phyloP scores from a whole-genome alignment of 768 basidiomycete species.

The Tylopilus balloui region DNA sequence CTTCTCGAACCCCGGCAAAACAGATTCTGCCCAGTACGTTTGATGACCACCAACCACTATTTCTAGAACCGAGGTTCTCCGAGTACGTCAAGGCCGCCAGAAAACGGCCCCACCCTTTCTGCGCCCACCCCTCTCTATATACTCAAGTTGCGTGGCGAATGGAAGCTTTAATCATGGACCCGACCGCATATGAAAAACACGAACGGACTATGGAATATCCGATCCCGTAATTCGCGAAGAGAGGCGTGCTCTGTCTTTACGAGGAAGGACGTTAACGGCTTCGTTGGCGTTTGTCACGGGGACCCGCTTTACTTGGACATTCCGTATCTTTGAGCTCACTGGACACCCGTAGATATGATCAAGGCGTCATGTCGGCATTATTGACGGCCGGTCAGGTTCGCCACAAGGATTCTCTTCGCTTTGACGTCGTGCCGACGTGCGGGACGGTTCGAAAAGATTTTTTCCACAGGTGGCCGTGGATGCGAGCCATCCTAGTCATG shows the following conservation, averaged over 20 bases:
- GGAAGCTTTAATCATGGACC: conserved; percentile 1
- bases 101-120: background rate
- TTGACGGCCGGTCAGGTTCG: conserved; percentile 50
- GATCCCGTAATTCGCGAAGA: background rate
- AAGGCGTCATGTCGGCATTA: conserved; percentile 67
- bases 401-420: background rate
- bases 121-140: background rate
- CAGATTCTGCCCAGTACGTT: conserved; percentile 4
- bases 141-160: background rate
- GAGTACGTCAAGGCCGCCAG: too few species aligned
- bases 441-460: conserved; percentile 51
- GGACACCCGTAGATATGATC: conserved; percentile 47
- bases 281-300: conserved; percentile 55
- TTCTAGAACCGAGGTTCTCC: background rate
- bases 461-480: conserved; percentile 50
- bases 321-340: background rate
- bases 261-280: conserved; percentile 41
- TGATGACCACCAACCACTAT: conserved; percentile 2
- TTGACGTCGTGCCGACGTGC: conserved; percentile 1
- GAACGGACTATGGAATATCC: background rate
- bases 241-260: conserved; percentile 13
- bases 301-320: conserved; percentile 45
- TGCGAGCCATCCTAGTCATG: conserved; percentile 37
- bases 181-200: conserved; percentile 10
- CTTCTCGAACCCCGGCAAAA: conserved; percentile 3